Evolutionary conservation across 768 basidiomycete species (phyloP).

Genomic region (Terana coerulea): DNA sequence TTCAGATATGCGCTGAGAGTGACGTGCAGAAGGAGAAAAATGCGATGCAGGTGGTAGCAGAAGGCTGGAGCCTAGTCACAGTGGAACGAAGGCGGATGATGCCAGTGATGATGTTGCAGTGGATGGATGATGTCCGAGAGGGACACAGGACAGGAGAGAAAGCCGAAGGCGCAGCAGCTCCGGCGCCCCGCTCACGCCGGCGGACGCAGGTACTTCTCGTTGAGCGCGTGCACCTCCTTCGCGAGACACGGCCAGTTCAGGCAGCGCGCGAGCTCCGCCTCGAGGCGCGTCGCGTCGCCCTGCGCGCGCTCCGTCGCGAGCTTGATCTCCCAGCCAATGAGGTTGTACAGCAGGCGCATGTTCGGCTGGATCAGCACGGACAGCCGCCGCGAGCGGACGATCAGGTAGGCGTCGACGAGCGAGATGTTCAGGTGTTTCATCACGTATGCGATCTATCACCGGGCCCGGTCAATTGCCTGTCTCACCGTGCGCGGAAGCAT

Average conservation of each 20-base stretch:
- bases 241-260: constrained; percentile 84
- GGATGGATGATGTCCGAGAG: too few relatives aligned
- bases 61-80: too few relatives aligned
- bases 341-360: constrained; percentile 91
- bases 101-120: too few relatives aligned
- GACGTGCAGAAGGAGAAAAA: too few relatives aligned
- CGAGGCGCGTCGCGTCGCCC: constrained; percentile 41
- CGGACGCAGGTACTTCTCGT: constrained; percentile 70
- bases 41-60: too few relatives aligned
- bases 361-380: constrained; percentile 94
- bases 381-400: constrained; percentile 85
- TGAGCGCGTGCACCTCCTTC: constrained; percentile 79
- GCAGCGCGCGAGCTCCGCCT: constrained; percentile 59
- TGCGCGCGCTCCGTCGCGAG: constrained; percentile 75
- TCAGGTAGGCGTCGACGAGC: constrained; percentile 90
- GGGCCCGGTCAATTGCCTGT: background rate
- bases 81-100: too few relatives aligned
- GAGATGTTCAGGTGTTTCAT: constrained; percentile 88
- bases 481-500: background rate
- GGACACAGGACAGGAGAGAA: background rate
- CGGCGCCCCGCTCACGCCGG: background rate
- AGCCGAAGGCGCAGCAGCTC: background rate
- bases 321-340: constrained; percentile 92
- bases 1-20: too few relatives aligned
- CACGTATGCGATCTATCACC: constrained; percentile 87